Evolutionary conservation across 176 grass and related monocot species (phyloP).

Genomic region (Poa annua): DNA sequence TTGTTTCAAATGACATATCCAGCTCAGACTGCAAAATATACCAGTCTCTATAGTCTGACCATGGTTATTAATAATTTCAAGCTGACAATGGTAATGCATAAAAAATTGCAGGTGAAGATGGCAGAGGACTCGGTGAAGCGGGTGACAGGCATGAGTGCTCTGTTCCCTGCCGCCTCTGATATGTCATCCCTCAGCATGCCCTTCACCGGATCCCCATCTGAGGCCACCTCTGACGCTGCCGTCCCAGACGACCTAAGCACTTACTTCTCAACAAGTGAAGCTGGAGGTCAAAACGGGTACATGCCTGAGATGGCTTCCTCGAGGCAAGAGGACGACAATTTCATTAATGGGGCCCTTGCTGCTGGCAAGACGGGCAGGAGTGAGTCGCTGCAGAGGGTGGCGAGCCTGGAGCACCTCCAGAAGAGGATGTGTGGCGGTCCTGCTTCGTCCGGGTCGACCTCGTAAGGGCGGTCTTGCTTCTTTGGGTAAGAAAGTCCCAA

Average conservation of each 20-base stretch:
- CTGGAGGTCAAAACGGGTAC: conserved; percentile 17
- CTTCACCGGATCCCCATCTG: conserved; percentile 57
- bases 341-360: conserved; percentile 26
- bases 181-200: conserved; percentile 67
- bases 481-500: not conserved
- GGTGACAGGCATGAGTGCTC: conserved; percentile 56
- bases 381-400: conserved; percentile 61
- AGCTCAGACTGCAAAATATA: not conserved
- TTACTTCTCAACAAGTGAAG: conserved; percentile 53
- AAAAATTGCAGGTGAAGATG: conserved; percentile 79
- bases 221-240: conserved; percentile 52
- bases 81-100: not conserved
- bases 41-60: not conserved
- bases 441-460: conserved; percentile 50
- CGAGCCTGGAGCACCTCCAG: conserved; percentile 79
- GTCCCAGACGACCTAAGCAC: conserved; percentile 58
- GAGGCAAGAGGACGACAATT: conserved; percentile 35
- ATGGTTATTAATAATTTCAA: not conserved
- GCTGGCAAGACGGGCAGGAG: conserved; percentile 50
- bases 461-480: conserved; percentile 21
- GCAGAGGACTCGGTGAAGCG: conserved; percentile 85
- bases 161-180: conserved; percentile 48
- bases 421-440: conserved; percentile 68
- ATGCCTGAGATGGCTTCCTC: conserved; percentile 49
- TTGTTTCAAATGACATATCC: not conserved